phyloP scores from a whole-genome alignment of 2,329 filamentous ascomycete species.

The Aspergillus uvarum region DNA sequence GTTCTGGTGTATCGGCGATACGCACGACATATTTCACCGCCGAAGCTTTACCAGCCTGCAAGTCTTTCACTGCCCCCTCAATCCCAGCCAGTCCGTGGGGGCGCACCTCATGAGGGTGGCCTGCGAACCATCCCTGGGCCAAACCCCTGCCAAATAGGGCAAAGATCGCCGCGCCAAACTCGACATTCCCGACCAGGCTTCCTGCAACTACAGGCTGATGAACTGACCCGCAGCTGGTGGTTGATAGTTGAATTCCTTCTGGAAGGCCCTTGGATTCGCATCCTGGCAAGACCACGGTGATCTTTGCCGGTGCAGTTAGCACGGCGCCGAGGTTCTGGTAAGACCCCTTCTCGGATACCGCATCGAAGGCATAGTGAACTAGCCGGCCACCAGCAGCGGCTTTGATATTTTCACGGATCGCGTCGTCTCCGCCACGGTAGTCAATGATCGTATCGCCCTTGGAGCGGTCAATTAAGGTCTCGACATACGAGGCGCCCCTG shows the following conservation, averaged over 20 bases:
- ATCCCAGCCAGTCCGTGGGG: conserved; percentile 56
- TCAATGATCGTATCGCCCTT: conserved; percentile 61
- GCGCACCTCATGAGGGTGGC: conserved; percentile 53
- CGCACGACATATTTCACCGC: conserved; percentile 63
- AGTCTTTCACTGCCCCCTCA: conserved; percentile 52
- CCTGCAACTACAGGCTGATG: conserved; percentile 22
- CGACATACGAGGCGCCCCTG: conserved; percentile 50
- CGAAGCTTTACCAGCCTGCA: conserved; percentile 62
- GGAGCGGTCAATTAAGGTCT: conserved; percentile 51
- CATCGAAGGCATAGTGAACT: conserved; percentile 55
- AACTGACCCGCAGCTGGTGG: conserved; percentile 39
- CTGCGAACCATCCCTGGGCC: conserved; percentile 50
- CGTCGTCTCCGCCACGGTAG: conserved; percentile 58
- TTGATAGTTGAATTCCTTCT: conserved; percentile 35
- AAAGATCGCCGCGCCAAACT: conserved; percentile 50
- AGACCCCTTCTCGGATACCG: conserved; percentile 55
- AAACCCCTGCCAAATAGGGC: conserved; percentile 48
- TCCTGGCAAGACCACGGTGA: conserved; percentile 44
- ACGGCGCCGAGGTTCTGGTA: conserved; percentile 48
- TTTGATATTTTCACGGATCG: conserved; percentile 49
- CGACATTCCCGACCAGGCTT: conserved; percentile 2
- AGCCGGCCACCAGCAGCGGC: conserved; percentile 35
- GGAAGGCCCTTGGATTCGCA: conserved; percentile 44
- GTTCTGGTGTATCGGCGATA: no score
- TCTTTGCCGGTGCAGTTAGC: conserved; percentile 41